Base-by-base conservation (phyloP, 1,139 yeast genomes). In the Trichomonascaceae sp. region DNA sequence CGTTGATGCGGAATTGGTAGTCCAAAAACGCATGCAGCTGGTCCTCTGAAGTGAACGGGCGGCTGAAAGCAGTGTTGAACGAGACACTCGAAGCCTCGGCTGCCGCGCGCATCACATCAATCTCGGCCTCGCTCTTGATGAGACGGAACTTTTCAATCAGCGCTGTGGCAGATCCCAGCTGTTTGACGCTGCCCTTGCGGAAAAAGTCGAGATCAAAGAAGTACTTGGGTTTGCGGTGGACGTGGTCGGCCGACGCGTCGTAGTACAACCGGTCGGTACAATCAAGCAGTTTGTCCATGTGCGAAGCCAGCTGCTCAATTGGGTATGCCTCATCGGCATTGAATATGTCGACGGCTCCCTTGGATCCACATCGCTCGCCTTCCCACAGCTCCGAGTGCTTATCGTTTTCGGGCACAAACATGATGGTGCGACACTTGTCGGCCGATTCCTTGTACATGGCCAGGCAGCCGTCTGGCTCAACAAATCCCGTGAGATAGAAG, bases 341-440 rank as follows among this genome's bases (percentile, higher is more conserved):
- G 60, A 89, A 89, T 32, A 76, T 70, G 33, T 82, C 87, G 35
- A 60, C 61, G 1, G 80, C 95, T 9, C 93, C 95, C 32, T 75
- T 72, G 5, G 77, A 65, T 1, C 99, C 99, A 27, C 93, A 77
- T 46, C 93, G 69, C 28, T 72, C 76, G 6, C 99, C 99, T 48
- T 87, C 96, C 99, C 99, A 89, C 42, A 78, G 71, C 55, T 89
- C 98, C 20, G 71, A 72, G 32, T 63, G 63, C 4, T 73, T 69
- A 51, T 87, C 78, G 48, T 76, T 76, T n/a, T 82, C 84, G 2
- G 89, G 95, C 4, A 87, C 94, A 36, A 85, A 61, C 77, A 92
- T 71, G 26, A 50, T 43, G 17, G 51, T 74, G 60, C 44, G 37
- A 37, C 74, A 74, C 5, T 71, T 76, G 13, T 68, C 64, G 13